Percentiles rank a stretch among this genome's conserved stretches.
Conservation (phyloP, 345 rosid genomes). For the Populus tremula region DNA sequence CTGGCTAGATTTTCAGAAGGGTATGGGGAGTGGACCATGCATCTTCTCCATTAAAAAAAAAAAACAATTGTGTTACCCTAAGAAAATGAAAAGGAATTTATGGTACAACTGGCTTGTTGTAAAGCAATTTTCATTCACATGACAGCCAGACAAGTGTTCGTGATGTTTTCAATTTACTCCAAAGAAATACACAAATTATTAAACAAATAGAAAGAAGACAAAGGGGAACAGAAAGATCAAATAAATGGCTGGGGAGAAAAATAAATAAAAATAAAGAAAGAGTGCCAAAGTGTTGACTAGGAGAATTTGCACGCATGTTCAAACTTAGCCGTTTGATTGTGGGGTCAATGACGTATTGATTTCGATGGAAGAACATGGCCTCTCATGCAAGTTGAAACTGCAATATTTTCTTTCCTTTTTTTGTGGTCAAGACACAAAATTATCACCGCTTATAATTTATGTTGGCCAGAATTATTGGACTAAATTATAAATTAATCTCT, state of each 20-base stretch:
- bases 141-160: not conserved
- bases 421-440: not conserved
- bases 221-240: no score
- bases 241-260: not conserved
- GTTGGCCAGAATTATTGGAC: not conserved
- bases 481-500: no score
- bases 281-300: not conserved
- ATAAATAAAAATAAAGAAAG: not conserved
- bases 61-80: no score
- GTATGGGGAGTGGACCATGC: not conserved
- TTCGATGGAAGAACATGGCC: not conserved
- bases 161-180: not conserved
- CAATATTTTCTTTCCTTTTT: not conserved
- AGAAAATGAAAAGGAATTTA: no score
- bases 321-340: constrained; percentile 2
- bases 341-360: not conserved
- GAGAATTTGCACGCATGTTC: constrained; percentile 11
- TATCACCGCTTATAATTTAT: not conserved
- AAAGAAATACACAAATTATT: no score
- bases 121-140: not conserved
- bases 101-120: no score
- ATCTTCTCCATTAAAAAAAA: no score
- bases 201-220: no score
- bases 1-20: not conserved
- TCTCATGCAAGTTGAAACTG: not conserved